A percentile compares a stretch with the other conserved stretches of the same genome.
phyloP scores from a whole-genome alignment of 352 stramenopile genomes.

The Phytopythium delawarense region DNA sequence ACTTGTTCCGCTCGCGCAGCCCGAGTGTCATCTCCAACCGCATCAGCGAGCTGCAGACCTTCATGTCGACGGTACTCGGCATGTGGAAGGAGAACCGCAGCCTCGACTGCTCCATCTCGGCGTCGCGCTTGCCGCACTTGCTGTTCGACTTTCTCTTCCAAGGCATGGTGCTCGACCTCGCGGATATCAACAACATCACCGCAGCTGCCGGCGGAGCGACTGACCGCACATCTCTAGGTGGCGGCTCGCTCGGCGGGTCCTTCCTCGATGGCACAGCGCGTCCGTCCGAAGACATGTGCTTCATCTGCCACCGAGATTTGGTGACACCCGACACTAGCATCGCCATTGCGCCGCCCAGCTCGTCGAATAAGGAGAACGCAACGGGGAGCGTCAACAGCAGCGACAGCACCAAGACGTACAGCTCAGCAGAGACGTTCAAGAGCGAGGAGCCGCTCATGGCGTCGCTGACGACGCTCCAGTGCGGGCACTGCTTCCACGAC shows the following conservation, averaged over 20 bases:
- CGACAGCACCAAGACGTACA: conserved; percentile 10
- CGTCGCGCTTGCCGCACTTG: conserved; percentile 55
- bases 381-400: conserved; percentile 2
- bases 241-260: conserved; percentile 19
- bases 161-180: conserved; percentile 74
- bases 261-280: conserved; percentile 20
- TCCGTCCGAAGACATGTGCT: conserved; percentile 36
- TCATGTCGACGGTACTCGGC: conserved; percentile 58
- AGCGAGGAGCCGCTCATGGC: conserved; percentile 29
- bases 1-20: conserved; percentile 67
- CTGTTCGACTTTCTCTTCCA: conserved; percentile 81
- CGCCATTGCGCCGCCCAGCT: conserved; percentile 32
- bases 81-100: conserved; percentile 61
- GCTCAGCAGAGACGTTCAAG: conserved; percentile 14
- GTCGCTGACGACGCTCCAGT: conserved; percentile 71
- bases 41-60: conserved; percentile 57
- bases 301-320: conserved; percentile 47
- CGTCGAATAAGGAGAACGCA: conserved; percentile 9
- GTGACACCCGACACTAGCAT: conserved; percentile 26
- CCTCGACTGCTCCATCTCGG: conserved; percentile 53
- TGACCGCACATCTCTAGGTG: conserved; percentile 37
- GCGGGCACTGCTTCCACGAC: conserved; percentile 83
- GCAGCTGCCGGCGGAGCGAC: conserved; percentile 10
- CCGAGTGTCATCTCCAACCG: conserved; percentile 57
- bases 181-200: conserved; percentile 51